Evolutionary conservation across 495 filamentous ascomycete species (phyloP).

Genomic region (Penicillium daleae): DNA sequence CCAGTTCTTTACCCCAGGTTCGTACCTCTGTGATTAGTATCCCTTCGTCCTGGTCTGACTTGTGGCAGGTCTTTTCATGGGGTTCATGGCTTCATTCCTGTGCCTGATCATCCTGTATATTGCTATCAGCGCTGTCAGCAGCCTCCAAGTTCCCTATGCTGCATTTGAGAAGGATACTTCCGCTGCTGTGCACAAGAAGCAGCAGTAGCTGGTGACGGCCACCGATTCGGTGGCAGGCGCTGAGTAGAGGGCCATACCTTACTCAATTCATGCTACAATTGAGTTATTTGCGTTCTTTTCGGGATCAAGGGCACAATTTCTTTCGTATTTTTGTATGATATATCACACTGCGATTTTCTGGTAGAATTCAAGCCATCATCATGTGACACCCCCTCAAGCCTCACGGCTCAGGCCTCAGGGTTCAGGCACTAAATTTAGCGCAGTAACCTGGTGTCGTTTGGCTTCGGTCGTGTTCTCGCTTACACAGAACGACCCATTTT

Average conservation of each 20-base stretch:
- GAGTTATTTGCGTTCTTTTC: conserved; percentile 15
- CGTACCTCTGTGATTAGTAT: conserved; percentile 16
- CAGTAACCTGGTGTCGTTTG: conserved; percentile 23
- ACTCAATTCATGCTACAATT: conserved; percentile 24
- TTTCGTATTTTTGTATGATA: conserved; percentile 32
- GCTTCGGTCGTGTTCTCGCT: conserved; percentile 28
- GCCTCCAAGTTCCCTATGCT: conserved; percentile 85
- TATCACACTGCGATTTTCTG: conserved; percentile 30
- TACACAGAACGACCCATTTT: conserved; percentile 12
- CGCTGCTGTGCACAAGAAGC: conserved; percentile 82
- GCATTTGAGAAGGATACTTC: conserved; percentile 98
- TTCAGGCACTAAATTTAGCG: conserved; percentile 19
- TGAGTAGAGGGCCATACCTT: conserved; percentile 12
- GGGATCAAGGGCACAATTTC: conserved; percentile 16
- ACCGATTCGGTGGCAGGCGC: conserved; percentile 7
- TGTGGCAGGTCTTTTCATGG: conserved; percentile 77
- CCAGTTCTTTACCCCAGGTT: conserved; percentile 81
- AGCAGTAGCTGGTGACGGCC: conserved; percentile 48
- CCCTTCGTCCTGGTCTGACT: conserved; percentile 15
- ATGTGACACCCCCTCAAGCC: conserved; percentile 25
- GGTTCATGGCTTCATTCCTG: conserved; percentile 66
- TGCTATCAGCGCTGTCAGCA: conserved; percentile 73
- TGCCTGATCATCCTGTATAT: conserved; percentile 77
- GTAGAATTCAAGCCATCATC: conserved; percentile 29
- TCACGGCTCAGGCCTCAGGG: conserved; percentile 12